phyloP scores from a whole-genome alignment of 345 rosid species.

The Ceriops zippeliana region DNA sequence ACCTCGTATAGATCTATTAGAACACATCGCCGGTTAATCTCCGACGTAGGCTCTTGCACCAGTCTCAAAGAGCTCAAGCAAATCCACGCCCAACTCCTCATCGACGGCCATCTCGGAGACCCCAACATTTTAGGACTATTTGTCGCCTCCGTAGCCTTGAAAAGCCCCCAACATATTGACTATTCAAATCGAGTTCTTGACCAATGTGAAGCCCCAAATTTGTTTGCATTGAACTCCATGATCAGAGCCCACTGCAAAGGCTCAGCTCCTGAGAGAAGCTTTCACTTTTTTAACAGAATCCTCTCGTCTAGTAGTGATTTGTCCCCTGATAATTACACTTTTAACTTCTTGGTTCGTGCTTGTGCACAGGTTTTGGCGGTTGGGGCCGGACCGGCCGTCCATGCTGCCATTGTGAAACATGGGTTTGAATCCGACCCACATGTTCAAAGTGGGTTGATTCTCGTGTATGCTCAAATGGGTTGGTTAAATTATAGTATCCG shows the following conservation, averaged over 20 bases:
- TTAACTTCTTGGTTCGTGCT: conserved; percentile 52
- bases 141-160: conserved; percentile 47
- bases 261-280: conserved; percentile 40
- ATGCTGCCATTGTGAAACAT: conserved; percentile 38
- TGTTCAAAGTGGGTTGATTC: conserved; percentile 53
- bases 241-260: conserved; percentile 56
- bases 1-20: conserved; percentile 12
- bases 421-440: conserved; percentile 58
- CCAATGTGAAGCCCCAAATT: conserved; percentile 40
- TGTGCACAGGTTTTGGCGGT: conserved; percentile 32
- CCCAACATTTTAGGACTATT: conserved; percentile 48
- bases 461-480: conserved; percentile 53
- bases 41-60: conserved; percentile 23
- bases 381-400: conserved; percentile 38
- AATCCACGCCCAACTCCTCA: conserved; percentile 53
- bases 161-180: conserved; percentile 37
- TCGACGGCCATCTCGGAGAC: conserved; percentile 37
- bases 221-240: conserved; percentile 55
- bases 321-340: conserved; percentile 58
- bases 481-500: conserved; percentile 35
- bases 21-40: conserved; percentile 26
- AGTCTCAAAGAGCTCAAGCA: conserved; percentile 39
- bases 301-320: conserved; percentile 21
- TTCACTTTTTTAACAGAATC: conserved; percentile 38
- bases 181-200: conserved; percentile 47